A percentile compares a stretch with the other conserved stretches of the same genome.
Conservation (phyloP, 177 flowering plant species). For the Tripterygium wilfordii region DNA sequence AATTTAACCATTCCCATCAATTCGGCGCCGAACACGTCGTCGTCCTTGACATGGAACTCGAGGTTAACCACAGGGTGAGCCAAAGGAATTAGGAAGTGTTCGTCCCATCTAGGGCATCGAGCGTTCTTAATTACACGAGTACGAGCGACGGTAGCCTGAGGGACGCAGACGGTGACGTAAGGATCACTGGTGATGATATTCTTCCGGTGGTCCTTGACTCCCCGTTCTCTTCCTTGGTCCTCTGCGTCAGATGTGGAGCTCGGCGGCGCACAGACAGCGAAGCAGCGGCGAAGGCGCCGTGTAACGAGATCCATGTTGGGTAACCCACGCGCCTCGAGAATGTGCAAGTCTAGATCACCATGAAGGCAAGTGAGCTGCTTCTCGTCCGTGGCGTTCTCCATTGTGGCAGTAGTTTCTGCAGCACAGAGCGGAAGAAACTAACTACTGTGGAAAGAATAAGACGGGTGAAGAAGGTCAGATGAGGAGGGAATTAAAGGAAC, state of each 20-base stretch:
- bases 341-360: slow-evolving; percentile 42
- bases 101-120: slow-evolving; percentile 67
- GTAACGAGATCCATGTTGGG: slow-evolving; percentile 47
- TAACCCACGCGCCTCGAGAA: slow-evolving; percentile 33
- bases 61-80: slow-evolving; percentile 59
- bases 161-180: slow-evolving; percentile 67
- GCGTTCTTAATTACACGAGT: slow-evolving; percentile 67
- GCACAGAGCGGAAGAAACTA: no score
- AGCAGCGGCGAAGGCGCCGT: slow-evolving; percentile 27
- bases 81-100: slow-evolving; percentile 51
- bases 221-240: no score
- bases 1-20: slow-evolving; percentile 56
- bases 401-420: no score
- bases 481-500: no score
- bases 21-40: slow-evolving; percentile 83
- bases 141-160: slow-evolving; percentile 75
- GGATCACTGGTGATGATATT: slow-evolving; percentile 84
- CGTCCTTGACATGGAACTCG: slow-evolving; percentile 76
- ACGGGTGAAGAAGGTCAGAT: no score
- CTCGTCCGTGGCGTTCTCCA: no score
- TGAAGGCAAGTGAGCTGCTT: slow-evolving; percentile 23
- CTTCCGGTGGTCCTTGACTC: slow-evolving; percentile 17
- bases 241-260: no score
- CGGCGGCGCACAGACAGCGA: slow-evolving; percentile 20
- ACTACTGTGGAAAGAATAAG: no score